Evolutionary conservation across 176 grass and related monocot species (phyloP), one percentile per base, ranked within the genome.

Genomic region (Eremochloa ophiuroides): DNA sequence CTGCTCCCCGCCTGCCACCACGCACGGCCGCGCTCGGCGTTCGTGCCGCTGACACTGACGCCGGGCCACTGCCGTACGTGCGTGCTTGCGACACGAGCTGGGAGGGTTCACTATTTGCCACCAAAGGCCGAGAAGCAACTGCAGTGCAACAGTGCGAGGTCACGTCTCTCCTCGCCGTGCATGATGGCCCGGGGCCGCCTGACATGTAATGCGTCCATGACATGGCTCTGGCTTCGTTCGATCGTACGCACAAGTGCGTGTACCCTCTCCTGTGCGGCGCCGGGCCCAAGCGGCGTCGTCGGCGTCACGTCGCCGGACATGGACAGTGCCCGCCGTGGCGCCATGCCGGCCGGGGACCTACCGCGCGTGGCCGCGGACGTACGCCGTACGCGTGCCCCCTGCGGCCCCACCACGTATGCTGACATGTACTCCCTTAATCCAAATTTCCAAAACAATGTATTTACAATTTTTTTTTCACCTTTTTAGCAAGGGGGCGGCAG

Each of bases 1-100:
- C n/a, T n/a, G n/a, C n/a, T n/a, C n/a, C n/a, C n/a, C n/a, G n/a
- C n/a, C 34, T 35, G 34, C 34, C 51, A 11, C 50, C 50, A 7
- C 75, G 30, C 67, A 73, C 74, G 80, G 31, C 56, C 68, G 30
- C 51, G 58, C 38, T 29, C 50, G 69, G 69, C 50, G 62, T 30
- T 55, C 75, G 48, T 9, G 48, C 47, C 59, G 53, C 51, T 18
- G 40, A 41, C 0, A 42, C 75, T 8, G 28, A 23, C 53, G 42
- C 31, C 55, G 55, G 12, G 28, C 3, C 17, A n/a, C 9, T 4
- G 4, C 10, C 25, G 56, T 56, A 56, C 7, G n/a, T 56, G 8
- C 42, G 56, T 81, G 41, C 55, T 31, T 10, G 5, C 22, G 55
- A 35, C 86, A 83, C 80, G 34, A n/a, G n/a, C 56, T 22, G 26